Percentiles rank a stretch among this genome's conserved stretches.
Evolutionary conservation across 2,329 filamentous ascomycete species (phyloP).

Genomic region (Phaeosphaeria sp.): DNA sequence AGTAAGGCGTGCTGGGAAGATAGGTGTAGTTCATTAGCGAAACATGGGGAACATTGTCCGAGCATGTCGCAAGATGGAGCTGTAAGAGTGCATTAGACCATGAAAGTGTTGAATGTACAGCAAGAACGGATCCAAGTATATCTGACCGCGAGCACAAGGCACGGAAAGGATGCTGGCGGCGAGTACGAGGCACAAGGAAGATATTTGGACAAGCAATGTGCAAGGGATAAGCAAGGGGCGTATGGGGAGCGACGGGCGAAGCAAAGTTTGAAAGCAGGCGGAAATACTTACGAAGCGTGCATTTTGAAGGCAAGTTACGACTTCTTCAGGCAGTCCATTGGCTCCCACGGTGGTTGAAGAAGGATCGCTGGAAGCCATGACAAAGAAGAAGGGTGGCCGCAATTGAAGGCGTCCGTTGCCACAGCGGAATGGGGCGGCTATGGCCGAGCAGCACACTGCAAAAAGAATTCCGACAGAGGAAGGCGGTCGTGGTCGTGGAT

Average conservation of each 20-base stretch:
- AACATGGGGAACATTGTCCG: constrained; percentile 83
- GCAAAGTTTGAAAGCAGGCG: neutral
- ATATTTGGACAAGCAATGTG: neutral
- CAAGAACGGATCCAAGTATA: no score
- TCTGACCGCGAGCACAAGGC: neutral
- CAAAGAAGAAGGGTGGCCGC: neutral
- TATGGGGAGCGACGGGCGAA: neutral
- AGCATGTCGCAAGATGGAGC: constrained; percentile 95
- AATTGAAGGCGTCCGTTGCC: neutral
- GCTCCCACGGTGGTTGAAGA: constrained; percentile 48
- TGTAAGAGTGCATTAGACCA: constrained; percentile 50
- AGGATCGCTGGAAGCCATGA: constrained; percentile 12
- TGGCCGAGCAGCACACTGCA: neutral
- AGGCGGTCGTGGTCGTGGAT: neutral
- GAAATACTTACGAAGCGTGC: constrained; percentile 77
- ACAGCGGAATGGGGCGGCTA: neutral
- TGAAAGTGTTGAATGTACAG: no score
- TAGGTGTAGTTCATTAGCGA: constrained; percentile 99
- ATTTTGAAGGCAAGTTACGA: constrained; percentile 90
- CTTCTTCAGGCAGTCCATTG: constrained; percentile 77
- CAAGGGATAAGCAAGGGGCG: constrained; percentile 8
- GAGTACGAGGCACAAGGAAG: no score
- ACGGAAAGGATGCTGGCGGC: neutral
- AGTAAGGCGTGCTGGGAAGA: constrained; percentile 75
- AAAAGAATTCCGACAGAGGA: neutral